Conservation (phyloP, 768 basidiomycete genomes). For the Cantharellus cinnabarinus region DNA sequence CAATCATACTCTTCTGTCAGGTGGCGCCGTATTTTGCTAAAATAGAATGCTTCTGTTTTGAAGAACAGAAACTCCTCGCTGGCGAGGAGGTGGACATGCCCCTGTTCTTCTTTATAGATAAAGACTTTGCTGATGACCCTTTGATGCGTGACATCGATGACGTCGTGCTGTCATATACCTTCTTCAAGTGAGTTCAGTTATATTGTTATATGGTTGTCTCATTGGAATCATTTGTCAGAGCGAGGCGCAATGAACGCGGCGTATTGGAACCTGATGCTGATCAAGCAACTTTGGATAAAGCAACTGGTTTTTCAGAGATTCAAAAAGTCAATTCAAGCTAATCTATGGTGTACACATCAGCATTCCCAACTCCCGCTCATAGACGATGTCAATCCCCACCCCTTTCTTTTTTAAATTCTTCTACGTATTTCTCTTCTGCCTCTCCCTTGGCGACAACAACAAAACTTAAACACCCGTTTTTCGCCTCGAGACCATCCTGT, state of each 20-base stretch:
- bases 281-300: slow-evolving; percentile 46
- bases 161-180: slow-evolving; percentile 88
- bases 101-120: slow-evolving; percentile 95
- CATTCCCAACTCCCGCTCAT: not conserved
- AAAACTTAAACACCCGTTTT: slow-evolving; percentile 64
- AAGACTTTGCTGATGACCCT: slow-evolving; percentile 88
- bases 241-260: slow-evolving; percentile 64
- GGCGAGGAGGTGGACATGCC: slow-evolving; percentile 98
- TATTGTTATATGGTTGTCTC: not conserved
- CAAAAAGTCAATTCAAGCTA: not conserved
- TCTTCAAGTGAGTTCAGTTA: slow-evolving; percentile 58
- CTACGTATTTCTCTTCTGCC: slow-evolving; percentile 68
- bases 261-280: slow-evolving; percentile 81
- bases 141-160: slow-evolving; percentile 72
- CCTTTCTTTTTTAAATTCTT: slow-evolving; percentile 44
- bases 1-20: slow-evolving; percentile 22
- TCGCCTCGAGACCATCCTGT: slow-evolving; percentile 66
- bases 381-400: not conserved
- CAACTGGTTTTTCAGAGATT: slow-evolving; percentile 34
- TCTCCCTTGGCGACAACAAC: slow-evolving; percentile 58
- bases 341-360: not conserved
- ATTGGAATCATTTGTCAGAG: slow-evolving; percentile 26
- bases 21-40: slow-evolving; percentile 98
- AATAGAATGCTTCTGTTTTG: slow-evolving; percentile 99
- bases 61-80: slow-evolving; percentile 87